Base-by-base conservation (phyloP, 163 green algal species). In the Scenedesmus sp. region DNA sequence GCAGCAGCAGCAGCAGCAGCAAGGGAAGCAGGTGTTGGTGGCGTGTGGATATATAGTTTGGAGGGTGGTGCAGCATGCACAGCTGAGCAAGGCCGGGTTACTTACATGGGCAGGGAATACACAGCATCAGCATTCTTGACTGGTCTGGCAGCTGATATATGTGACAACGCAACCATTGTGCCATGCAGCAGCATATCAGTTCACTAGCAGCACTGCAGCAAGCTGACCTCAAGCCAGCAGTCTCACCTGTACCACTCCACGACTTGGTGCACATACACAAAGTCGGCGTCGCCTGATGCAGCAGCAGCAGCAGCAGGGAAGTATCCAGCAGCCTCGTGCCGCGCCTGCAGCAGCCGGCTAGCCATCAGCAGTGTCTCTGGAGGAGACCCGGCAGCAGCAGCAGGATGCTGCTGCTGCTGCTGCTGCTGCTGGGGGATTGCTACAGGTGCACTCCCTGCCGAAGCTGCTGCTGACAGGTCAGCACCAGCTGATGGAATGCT, bases 221-320 rank as follows among this genome's bases (percentile, higher is more conserved):
- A 20, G 18, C 67, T 26, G 18, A 79, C 20, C 67, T 20, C 67
- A 26, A 83, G 8, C 13, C 74, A 84, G 15, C 9, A 13, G 9
- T 13, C 86, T 84, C 86, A 90, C 86, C 70, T 90, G 70, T 88
- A 91, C 88, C 88, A 91, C 12, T 84, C 77, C 60, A 92, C 88
- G 52, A 92, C 3, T 10, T 87, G 56, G 54, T 92, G 88, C 74
- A 92, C 54, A 16, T 92, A 92, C 20, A 92, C 70, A 34, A 82
- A 82, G 59, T 92, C 88, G 1, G 9, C 77, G 23, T 57, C 82
- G 1, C 54, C 82, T 56, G 82, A 55, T 34, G 82, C 52, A 12
- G 88, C 52, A n/a, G 60, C 85, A 54, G 64, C 46, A 60, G 62
- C 13, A 66, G 85, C 64, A 55, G 64, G 66, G 85, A 83, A 88